Evolutionary conservation across 768 basidiomycete genomes (phyloP), one percentile per base, ranked within the genome.

Genomic region (Phlebiopsis gigantea): DNA sequence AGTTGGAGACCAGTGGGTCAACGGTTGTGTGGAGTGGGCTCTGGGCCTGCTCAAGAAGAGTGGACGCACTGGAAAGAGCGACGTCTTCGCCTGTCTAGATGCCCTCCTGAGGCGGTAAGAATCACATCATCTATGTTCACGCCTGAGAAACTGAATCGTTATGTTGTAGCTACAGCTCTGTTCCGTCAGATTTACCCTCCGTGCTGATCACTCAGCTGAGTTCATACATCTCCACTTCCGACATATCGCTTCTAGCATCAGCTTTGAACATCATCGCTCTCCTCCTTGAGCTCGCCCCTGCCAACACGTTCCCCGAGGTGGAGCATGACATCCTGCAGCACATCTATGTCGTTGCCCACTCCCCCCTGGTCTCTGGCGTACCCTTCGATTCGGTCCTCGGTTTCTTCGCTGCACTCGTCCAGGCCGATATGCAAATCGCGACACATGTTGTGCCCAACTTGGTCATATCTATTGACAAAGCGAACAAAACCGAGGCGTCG

Each of bases 321-420:
- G 91, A 93, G 67, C 75, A 74, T n/a, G 81, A 85, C 47, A 72
- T 88, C 14, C 81, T 90, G 42, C 67, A 71, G 46, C 83, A 79
- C 53, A 79, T 84, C 57, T 98, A 85, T 71, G 70, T 69, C 46
- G 81, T 93, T 47, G 79, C 93, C 0, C 81, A 87, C 65, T 92
- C 94, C 0, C 87, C 94, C 0, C 77, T 88, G 12, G 77, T 94
- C 14, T 81, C 90, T 21, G 87, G 87, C 9, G 75, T 81, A 1
- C 83, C 90, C 3, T 80, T 96, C 5, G 94, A 98, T 31, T 83
- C 90, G 0, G 77, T 97, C 12, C 78, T 93, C 46, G 76, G 75
- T 15, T 98, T 98, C 79, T 93, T 91, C 70, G 77, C 77, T 1
- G 84, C 87, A 0, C 80, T 96, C 45, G 91, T 96, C 26, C 78